Percentiles rank a stretch among this genome's conserved stretches.
Evolutionary conservation across 768 basidiomycete species (phyloP).

Genomic region (Lentinula aciculospora): DNA sequence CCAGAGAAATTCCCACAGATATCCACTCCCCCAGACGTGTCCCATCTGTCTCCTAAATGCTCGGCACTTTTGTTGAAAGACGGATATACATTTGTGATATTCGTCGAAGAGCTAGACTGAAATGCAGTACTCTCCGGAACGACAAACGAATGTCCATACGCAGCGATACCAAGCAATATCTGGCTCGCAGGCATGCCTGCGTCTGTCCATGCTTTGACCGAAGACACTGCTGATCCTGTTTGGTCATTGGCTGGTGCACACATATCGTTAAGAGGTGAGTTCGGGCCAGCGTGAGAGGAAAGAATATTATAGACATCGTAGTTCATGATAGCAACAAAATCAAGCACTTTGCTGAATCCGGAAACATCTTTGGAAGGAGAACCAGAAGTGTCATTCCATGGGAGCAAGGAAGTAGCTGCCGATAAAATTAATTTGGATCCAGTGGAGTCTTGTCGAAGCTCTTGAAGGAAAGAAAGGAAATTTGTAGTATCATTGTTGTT

Average conservation of each 20-base stretch:
- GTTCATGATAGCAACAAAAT: slow-evolving; percentile 48
- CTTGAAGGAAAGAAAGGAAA: slow-evolving; percentile 69
- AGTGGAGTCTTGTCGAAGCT: slow-evolving; percentile 50
- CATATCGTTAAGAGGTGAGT: slow-evolving; percentile 76
- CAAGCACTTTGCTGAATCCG: slow-evolving; percentile 61
- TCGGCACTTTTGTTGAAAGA: slow-evolving; percentile 38
- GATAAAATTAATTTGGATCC: slow-evolving; percentile 52
- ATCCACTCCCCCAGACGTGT: slow-evolving; percentile 34
- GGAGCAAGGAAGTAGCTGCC: slow-evolving; percentile 35
- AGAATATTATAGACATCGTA: slow-evolving; percentile 37
- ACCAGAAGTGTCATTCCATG: slow-evolving; percentile 45
- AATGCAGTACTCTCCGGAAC: slow-evolving; percentile 29
- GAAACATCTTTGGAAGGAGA: slow-evolving; percentile 64
- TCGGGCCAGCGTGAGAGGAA: slow-evolving; percentile 57
- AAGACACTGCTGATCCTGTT: slow-evolving; percentile 70
- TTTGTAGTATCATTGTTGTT: slow-evolving; percentile 63
- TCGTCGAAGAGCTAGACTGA: slow-evolving; percentile 11
- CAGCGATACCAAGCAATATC: slow-evolving; percentile 80
- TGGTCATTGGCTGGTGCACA: slow-evolving; percentile 58
- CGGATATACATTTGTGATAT: slow-evolving; percentile 30
- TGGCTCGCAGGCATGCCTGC: slow-evolving; percentile 70
- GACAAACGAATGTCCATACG: slow-evolving; percentile 79
- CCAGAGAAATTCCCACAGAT: slow-evolving; percentile 48
- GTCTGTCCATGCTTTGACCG: slow-evolving; percentile 65
- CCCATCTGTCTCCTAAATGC: slow-evolving; percentile 52